Conservation (phyloP, 2,329 filamentous ascomycete species). For the Penicillium sp. region DNA sequence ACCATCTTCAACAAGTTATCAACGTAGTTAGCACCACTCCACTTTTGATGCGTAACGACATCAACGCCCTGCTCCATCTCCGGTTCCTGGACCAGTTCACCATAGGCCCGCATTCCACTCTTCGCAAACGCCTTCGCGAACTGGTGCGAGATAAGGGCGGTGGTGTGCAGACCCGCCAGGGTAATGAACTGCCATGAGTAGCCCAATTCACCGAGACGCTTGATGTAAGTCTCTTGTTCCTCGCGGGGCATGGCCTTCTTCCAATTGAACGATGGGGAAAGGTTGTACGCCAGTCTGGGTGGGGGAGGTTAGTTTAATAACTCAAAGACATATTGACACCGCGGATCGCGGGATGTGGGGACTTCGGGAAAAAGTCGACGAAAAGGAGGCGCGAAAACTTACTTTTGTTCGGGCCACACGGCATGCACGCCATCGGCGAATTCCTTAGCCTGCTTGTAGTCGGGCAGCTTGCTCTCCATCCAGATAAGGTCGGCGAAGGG, state of each 20-base stretch:
- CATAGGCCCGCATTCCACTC: conserved; percentile 92
- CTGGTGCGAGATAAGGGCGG: conserved; percentile 84
- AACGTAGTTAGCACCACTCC: conserved; percentile 91
- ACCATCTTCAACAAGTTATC: conserved; percentile 98
- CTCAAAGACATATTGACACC: not conserved
- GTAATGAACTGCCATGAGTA: conserved; percentile 99
- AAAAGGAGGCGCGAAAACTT: conserved; percentile 40
- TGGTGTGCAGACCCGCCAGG: conserved; percentile 94
- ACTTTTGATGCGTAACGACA: conserved; percentile 98
- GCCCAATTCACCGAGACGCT: conserved; percentile 78
- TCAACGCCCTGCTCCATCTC: conserved; percentile 91
- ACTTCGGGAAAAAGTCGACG: not conserved
- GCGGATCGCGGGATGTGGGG: not conserved
- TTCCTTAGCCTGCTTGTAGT: conserved; percentile 86
- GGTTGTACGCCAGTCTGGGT: conserved; percentile 87
- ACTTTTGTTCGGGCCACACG: conserved; percentile 96
- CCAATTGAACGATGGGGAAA: conserved; percentile 99
- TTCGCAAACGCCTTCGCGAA: conserved; percentile 82
- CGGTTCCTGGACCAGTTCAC: conserved; percentile 95
- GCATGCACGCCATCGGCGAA: conserved; percentile 93
- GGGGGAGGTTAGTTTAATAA: conserved; percentile 16
- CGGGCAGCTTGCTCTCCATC: conserved; percentile 99
- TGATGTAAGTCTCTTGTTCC: conserved; percentile 97
- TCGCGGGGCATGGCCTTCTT: conserved; percentile 89
- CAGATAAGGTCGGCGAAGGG: conserved; percentile 96